Evolutionary conservation across 192 early-diverging fungal genomes (phyloP), one percentile per base, ranked within the genome.

Genomic region (Backusella psychrophila): DNA sequence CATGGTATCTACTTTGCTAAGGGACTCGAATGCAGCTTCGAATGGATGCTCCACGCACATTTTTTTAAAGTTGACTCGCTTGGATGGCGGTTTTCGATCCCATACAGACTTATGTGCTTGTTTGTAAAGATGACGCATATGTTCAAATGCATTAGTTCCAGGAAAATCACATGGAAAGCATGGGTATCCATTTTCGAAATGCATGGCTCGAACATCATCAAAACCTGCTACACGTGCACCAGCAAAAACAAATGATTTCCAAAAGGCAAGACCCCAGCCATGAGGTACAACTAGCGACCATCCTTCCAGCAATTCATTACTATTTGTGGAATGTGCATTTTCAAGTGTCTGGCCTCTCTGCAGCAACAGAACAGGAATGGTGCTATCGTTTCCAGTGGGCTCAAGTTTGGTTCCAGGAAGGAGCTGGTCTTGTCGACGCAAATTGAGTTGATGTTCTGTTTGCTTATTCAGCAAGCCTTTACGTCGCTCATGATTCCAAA

Each of bases 101-200:
- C 93, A 95, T 72, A 80, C 79, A 9, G 72, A 80, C 73, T 86
- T 70, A 33, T 79, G 81, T 21, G 77, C 83, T 3, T 81, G 79
- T 14, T 88, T 85, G 26, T 72, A 74, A 6, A 80, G 73, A 0
- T 67, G 80, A 6, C 86, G 83, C 9, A 75, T 35, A n/a, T 59
- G 44, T 34, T 84, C 82, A 82, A 91, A 95, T 6, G 93, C 90
- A 23, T 71, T 26, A 4, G 93, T 95, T 33, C 91, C 92, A 6
- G 94, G 93, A 81, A 87, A 94, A 81, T 98, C 94, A 67, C 93
- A 90, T 15, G 98, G 96, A 77, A 95, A 97, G 63, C 84, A 89
- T 0, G 93, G 86, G 49, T 90, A 79, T 0, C 91, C 90, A 6
- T 89, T 84, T 83, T 99, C 96, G 67, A 95, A 94, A 66, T 91